These are phyloP conservation scores for Lathyrus oleraceus DNA, from an alignment of 306 rosid species.

Conservation along the genomic window DNA sequence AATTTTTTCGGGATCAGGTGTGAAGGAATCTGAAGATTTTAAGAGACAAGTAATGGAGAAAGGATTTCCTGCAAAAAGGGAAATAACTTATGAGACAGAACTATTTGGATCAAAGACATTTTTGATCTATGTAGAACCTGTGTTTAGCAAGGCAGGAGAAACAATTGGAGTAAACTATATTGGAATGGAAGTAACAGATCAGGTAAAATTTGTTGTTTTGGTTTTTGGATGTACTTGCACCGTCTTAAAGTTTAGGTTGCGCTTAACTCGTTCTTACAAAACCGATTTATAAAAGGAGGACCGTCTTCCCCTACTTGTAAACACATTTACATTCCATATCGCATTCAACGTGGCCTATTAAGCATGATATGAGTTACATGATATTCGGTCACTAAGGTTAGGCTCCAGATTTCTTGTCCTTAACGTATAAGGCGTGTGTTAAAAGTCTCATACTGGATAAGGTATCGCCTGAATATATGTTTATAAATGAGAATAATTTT, in stretches of 20 bases:
- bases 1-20: slow-evolving; percentile 87
- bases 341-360: background rate
- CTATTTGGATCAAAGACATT: slow-evolving; percentile 90
- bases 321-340: background rate
- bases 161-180: slow-evolving; percentile 88
- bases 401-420: background rate
- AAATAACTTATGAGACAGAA: slow-evolving; percentile 88
- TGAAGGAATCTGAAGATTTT: slow-evolving; percentile 91
- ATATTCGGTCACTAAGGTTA: background rate
- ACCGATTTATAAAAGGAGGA: no score
- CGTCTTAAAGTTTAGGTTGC: background rate
- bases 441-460: background rate
- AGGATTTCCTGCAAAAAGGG: slow-evolving; percentile 82
- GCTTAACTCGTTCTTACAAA: background rate
- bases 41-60: slow-evolving; percentile 95
- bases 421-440: background rate
- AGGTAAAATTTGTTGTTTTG: slow-evolving; percentile 51
- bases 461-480: background rate
- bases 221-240: background rate
- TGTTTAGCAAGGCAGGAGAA: slow-evolving; percentile 94
- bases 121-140: slow-evolving; percentile 92
- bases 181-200: slow-evolving; percentile 98
- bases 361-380: background rate
- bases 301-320: background rate
- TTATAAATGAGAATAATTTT: background rate